phyloP scores from a whole-genome alignment of 257 asterid species.

The Solanum chaucha region DNA sequence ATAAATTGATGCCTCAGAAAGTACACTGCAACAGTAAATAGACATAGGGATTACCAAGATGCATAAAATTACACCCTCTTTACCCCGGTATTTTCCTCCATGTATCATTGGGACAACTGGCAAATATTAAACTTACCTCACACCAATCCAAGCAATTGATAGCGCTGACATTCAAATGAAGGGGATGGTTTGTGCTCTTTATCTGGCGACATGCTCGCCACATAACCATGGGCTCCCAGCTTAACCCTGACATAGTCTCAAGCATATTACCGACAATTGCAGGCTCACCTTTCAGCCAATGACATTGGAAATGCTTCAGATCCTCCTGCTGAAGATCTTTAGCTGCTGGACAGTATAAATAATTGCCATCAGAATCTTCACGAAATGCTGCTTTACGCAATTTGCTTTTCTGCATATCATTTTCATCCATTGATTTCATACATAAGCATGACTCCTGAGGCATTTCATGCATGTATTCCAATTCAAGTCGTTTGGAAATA shows the following conservation, averaged over 20 bases:
- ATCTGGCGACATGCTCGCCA: background rate
- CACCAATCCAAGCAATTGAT: background rate
- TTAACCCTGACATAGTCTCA: background rate
- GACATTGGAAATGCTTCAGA: background rate
- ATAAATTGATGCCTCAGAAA: background rate
- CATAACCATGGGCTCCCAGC: background rate
- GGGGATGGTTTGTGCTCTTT: background rate
- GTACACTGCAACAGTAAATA: background rate
- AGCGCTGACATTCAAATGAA: background rate
- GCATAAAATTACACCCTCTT: background rate
- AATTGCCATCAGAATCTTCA: background rate
- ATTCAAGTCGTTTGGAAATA: background rate
- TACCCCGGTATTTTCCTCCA: background rate
- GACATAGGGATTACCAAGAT: background rate
- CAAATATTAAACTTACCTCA: constrained; percentile 29
- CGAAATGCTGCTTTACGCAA: background rate
- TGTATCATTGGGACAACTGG: background rate
- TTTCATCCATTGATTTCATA: background rate
- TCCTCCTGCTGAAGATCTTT: background rate
- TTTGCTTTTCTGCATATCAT: background rate
- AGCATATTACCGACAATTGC: background rate
- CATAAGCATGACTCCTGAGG: background rate
- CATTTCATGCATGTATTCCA: background rate
- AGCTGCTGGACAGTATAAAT: background rate
- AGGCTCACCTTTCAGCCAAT: background rate